These are phyloP conservation scores for Trypanosoma platydactyli DNA, from an alignment of 208 protist species.

Conservation along the genomic window DNA sequence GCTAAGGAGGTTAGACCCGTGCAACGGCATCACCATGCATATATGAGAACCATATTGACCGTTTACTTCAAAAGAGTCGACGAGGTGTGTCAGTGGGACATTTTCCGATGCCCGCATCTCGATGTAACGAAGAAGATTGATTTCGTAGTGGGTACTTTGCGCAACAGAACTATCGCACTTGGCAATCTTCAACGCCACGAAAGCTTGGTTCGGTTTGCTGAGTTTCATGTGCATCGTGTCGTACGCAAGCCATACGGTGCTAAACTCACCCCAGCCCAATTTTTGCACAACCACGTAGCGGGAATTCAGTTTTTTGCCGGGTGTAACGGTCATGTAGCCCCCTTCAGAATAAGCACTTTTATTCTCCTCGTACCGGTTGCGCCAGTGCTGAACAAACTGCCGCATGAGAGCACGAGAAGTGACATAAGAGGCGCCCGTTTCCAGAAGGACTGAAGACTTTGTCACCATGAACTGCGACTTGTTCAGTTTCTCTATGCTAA, in stretches of 20 bases:
- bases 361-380: conserved; percentile 59
- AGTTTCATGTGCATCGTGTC: conserved; percentile 52
- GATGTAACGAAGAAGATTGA: conserved; percentile 69
- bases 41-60: conserved; percentile 64
- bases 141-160: conserved; percentile 74
- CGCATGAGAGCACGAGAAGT: conserved; percentile 29
- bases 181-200: conserved; percentile 85
- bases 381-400: conserved; percentile 55
- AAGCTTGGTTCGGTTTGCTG: conserved; percentile 48
- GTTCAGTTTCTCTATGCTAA: conserved; percentile 18
- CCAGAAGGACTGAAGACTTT: not conserved
- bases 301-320: conserved; percentile 62
- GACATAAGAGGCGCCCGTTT: conserved; percentile 21
- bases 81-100: conserved; percentile 55
- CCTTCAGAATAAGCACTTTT: conserved; percentile 66
- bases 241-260: conserved; percentile 88
- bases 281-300: conserved; percentile 85
- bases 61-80: conserved; percentile 79
- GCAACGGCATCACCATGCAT: conserved; percentile 84
- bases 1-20: conserved; percentile 82
- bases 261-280: conserved; percentile 88
- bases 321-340: conserved; percentile 69
- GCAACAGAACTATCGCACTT: conserved; percentile 62
- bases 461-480: not conserved
- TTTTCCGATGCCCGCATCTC: conserved; percentile 29